Percentiles rank a stretch among this genome's conserved stretches.
These are phyloP conservation scores for Backusella macrospora DNA, from an alignment of 192 early-diverging fungal species.

Conservation along the genomic window DNA sequence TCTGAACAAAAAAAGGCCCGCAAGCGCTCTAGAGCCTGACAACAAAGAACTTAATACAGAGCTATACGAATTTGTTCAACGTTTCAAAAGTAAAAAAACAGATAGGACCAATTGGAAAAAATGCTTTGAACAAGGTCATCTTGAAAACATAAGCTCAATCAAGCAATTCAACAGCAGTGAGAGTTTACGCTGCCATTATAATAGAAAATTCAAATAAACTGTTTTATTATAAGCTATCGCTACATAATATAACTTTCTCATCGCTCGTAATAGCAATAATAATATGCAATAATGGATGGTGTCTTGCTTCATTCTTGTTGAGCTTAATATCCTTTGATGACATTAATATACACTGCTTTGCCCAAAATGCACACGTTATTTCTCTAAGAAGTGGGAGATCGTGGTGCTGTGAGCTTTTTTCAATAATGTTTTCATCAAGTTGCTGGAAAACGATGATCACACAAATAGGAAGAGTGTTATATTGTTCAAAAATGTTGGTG, in stretches of 20 bases:
- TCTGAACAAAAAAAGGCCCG: slow-evolving; percentile 15
- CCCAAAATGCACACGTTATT: slow-evolving; percentile 6
- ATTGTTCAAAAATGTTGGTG: slow-evolving; percentile 12
- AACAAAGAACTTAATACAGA: neutral
- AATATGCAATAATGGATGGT: slow-evolving; percentile 21
- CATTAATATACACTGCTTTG: slow-evolving; percentile 14
- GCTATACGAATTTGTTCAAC: slow-evolving; percentile 13
- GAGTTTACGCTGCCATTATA: slow-evolving; percentile 12
- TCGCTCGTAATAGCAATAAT: slow-evolving; percentile 21
- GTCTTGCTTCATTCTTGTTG: slow-evolving; percentile 5
- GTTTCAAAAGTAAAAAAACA: neutral
- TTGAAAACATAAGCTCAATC: slow-evolving; percentile 11
- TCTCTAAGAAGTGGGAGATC: slow-evolving; percentile 10
- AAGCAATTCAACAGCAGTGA: slow-evolving; percentile 15
- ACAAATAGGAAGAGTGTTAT: slow-evolving; percentile 20
- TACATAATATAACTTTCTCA: slow-evolving; percentile 5
- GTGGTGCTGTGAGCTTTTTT: slow-evolving; percentile 2
- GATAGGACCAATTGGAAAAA: slow-evolving; percentile 13
- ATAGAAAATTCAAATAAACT: slow-evolving; percentile 14
- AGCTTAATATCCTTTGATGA: slow-evolving; percentile 19
- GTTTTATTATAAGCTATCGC: too few relatives aligned
- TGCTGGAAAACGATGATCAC: slow-evolving; percentile 16
- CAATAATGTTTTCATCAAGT: slow-evolving; percentile 8
- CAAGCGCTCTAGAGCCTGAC: neutral
- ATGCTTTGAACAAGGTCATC: slow-evolving; percentile 19